A percentile compares a stretch with the other conserved stretches of the same genome.
Conservation (phyloP, 2,329 filamentous ascomycete genomes). For the Paecilomyces sp. region DNA sequence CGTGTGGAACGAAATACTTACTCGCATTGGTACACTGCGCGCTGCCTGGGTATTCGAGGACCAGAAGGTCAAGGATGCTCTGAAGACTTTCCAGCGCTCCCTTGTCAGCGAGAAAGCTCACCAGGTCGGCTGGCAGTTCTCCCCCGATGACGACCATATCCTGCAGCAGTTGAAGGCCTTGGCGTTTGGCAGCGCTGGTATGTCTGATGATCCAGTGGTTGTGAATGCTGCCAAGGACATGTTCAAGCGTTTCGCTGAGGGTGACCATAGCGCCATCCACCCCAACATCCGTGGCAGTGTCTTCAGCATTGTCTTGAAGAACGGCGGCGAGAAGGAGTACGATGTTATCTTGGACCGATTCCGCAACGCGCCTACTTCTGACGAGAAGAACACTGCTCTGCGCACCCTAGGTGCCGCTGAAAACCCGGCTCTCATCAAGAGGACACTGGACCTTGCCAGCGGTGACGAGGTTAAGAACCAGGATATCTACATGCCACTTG, state of each 20-base stretch:
- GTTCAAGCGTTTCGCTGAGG: slow-evolving; percentile 76
- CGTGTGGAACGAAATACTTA: slow-evolving; percentile 88
- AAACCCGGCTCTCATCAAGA: slow-evolving; percentile 71
- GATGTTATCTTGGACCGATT: slow-evolving; percentile 69
- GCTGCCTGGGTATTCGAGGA: slow-evolving; percentile 87
- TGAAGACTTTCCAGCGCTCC: slow-evolving; percentile 76
- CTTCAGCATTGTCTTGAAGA: slow-evolving; percentile 74
- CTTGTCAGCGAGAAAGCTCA: slow-evolving; percentile 75
- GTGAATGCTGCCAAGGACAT: slow-evolving; percentile 79
- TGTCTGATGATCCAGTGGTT: slow-evolving; percentile 70
- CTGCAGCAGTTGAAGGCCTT: slow-evolving; percentile 92
- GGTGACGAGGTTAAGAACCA: slow-evolving; percentile 84
- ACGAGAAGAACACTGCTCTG: slow-evolving; percentile 87
- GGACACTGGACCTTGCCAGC: slow-evolving; percentile 67
- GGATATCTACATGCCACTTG: slow-evolving; percentile 84
- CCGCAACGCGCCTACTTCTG: slow-evolving; percentile 65
- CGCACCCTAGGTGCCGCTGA: slow-evolving; percentile 74
- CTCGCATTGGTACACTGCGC: slow-evolving; percentile 70
- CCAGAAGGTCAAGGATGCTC: slow-evolving; percentile 58
- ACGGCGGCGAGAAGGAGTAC: slow-evolving; percentile 83
- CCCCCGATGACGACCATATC: slow-evolving; percentile 76
- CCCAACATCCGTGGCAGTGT: slow-evolving; percentile 85
- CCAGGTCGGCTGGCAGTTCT: slow-evolving; percentile 81
- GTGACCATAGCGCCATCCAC: slow-evolving; percentile 76
- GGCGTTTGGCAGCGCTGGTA: slow-evolving; percentile 76